phyloP scores from a whole-genome alignment of 2,329 filamentous ascomycete genomes.

The Colletotrichum simmondsii region DNA sequence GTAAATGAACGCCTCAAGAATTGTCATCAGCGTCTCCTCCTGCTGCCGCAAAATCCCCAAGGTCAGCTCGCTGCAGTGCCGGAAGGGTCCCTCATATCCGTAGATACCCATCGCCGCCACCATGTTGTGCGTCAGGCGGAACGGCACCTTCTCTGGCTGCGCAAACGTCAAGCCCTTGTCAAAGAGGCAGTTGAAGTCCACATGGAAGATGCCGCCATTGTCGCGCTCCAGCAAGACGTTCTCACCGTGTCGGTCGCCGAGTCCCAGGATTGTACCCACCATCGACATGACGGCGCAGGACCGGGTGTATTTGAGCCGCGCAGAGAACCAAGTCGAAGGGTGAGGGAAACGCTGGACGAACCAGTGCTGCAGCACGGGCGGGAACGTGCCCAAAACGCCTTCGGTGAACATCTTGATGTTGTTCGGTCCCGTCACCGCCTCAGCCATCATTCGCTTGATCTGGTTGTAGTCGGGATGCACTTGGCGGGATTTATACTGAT shows the following conservation, averaged over 20 bases:
- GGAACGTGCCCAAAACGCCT: constrained; percentile 73
- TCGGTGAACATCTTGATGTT: constrained; percentile 80
- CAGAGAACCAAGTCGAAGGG: constrained; percentile 90
- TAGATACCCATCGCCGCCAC: constrained; percentile 96
- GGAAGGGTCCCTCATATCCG: constrained; percentile 92
- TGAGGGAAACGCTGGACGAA: constrained; percentile 96
- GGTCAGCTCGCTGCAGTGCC: constrained; percentile 90
- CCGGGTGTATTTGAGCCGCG: constrained; percentile 88
- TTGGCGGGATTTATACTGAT: constrained; percentile 79
- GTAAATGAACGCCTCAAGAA: constrained; percentile 96
- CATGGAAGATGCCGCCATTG: constrained; percentile 93
- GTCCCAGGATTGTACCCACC: constrained; percentile 91
- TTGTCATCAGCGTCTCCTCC: constrained; percentile 96
- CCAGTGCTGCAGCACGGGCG: constrained; percentile 89
- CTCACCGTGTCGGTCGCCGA: constrained; percentile 96
- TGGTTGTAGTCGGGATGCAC: constrained; percentile 76
- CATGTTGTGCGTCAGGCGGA: constrained; percentile 98
- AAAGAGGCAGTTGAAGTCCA: constrained; percentile 99
- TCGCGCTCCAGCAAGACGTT: constrained; percentile 96
- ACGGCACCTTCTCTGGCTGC: constrained; percentile 94
- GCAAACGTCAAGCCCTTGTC: constrained; percentile 97
- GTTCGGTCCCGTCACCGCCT: constrained; percentile 63
- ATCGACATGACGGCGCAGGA: constrained; percentile 99
- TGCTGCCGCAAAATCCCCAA: constrained; percentile 86
- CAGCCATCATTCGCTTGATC: constrained; percentile 73